These are phyloP conservation scores for Wickerhamomyces hampshirensis DNA, from an alignment of 805 yeast species.

Conservation along the genomic window DNA sequence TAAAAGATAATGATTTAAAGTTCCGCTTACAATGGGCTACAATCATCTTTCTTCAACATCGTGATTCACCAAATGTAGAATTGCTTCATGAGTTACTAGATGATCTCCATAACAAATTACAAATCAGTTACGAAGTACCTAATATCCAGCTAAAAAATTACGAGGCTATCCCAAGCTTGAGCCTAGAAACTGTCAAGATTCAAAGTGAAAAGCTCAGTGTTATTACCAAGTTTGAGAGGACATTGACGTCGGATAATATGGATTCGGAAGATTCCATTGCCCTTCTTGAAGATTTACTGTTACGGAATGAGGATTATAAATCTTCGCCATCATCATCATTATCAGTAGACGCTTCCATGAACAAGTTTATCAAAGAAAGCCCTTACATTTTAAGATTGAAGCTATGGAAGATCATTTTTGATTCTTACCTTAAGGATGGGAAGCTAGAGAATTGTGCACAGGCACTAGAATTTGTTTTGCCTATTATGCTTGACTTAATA, in stretches of 20 bases:
- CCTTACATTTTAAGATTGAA: slow-evolving; percentile 63
- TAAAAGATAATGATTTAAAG: slow-evolving; percentile 6
- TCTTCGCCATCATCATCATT: not conserved
- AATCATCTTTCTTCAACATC: slow-evolving; percentile 39
- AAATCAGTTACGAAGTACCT: slow-evolving; percentile 6
- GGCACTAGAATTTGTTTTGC: slow-evolving; percentile 50
- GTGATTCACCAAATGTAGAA: slow-evolving; percentile 31
- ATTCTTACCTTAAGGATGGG: slow-evolving; percentile 38
- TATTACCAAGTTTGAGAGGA: slow-evolving; percentile 54
- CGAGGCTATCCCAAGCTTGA: slow-evolving; percentile 53
- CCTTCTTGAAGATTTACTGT: slow-evolving; percentile 43
- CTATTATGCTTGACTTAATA: slow-evolving; percentile 33
- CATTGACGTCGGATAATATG: slow-evolving; percentile 13
- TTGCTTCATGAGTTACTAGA: slow-evolving; percentile 25
- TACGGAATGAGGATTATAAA: slow-evolving; percentile 21
- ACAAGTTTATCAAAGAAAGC: slow-evolving; percentile 54
- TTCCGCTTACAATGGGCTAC: slow-evolving; percentile 46
- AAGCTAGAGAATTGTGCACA: slow-evolving; percentile 33
- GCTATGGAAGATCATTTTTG: slow-evolving; percentile 70
- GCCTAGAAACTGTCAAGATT: slow-evolving; percentile 41
- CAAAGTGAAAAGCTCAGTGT: slow-evolving; percentile 72
- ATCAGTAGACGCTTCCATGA: slow-evolving; percentile 43
- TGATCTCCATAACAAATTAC: slow-evolving; percentile 18
- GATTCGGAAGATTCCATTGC: slow-evolving; percentile 26
- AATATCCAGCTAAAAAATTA: slow-evolving; percentile 52